Conservation (phyloP, 2,329 filamentous ascomycete species). For the Fusarium graminum region DNA sequence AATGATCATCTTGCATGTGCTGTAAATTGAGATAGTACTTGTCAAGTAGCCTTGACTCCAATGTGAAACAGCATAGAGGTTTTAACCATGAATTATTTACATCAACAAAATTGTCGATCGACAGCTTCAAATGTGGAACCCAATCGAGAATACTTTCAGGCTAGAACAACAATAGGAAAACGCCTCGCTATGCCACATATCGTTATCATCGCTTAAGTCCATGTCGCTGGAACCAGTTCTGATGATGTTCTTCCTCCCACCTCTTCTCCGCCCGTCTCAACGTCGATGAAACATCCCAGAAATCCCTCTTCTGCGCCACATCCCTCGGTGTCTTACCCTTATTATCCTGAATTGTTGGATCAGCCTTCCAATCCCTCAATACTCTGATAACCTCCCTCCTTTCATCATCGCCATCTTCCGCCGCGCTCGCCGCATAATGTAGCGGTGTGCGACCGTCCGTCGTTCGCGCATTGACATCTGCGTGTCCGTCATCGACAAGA, state of each 20-base stretch:
- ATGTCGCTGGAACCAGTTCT: slow-evolving; percentile 49
- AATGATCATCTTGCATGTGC: no score
- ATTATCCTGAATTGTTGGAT: slow-evolving; percentile 48
- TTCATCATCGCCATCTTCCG: slow-evolving; percentile 51
- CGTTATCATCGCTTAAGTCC: slow-evolving; percentile 32
- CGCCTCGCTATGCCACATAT: neutral
- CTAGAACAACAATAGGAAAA: neutral
- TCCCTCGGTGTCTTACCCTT: slow-evolving; percentile 50
- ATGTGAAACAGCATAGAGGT: no score
- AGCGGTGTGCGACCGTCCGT: slow-evolving; percentile 51
- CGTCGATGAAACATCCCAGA: slow-evolving; percentile 52
- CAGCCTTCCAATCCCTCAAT: slow-evolving; percentile 49
- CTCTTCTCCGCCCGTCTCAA: slow-evolving; percentile 52
- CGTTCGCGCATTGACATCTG: slow-evolving; percentile 49
- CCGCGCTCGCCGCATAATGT: slow-evolving; percentile 52
- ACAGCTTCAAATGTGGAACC: neutral
- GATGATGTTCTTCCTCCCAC: slow-evolving; percentile 53
- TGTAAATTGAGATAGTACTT: no score
- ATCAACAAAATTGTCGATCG: neutral
- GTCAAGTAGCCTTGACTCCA: no score
- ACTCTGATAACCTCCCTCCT: slow-evolving; percentile 50
- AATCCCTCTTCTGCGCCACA: slow-evolving; percentile 51
- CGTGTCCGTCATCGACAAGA: slow-evolving; percentile 49
- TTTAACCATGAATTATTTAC: no score
- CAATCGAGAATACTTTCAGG: neutral